Percentiles rank a stretch among this genome's conserved stretches.
These are phyloP conservation scores for Amanita phalloides DNA, from an alignment of 768 basidiomycete species.

Conservation along the genomic window DNA sequence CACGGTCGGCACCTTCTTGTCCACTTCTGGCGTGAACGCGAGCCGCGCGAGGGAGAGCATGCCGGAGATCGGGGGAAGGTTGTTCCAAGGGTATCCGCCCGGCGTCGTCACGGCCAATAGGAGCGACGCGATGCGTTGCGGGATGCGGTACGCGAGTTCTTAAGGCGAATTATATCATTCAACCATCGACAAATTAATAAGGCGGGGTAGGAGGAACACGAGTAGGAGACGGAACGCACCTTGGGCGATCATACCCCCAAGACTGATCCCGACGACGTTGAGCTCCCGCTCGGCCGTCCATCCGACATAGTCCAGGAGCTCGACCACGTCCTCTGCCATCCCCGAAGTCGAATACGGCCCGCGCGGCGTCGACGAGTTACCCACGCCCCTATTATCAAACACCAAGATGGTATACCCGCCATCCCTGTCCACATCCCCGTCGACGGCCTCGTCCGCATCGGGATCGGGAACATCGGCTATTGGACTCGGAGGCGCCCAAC, in stretches of 20 bases:
- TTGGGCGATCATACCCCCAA: constrained; percentile 83
- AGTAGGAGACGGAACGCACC: constrained; percentile 30
- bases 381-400: constrained; percentile 82
- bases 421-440: constrained; percentile 11
- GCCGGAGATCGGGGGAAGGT: constrained; percentile 49
- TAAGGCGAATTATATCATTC: too few species aligned
- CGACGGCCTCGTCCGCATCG: too few species aligned
- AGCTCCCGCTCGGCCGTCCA: constrained; percentile 56
- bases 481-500: background rate
- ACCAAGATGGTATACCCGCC: constrained; percentile 50
- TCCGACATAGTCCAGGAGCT: constrained; percentile 55
- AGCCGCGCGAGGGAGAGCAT: constrained; percentile 22
- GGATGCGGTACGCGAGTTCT: constrained; percentile 64
- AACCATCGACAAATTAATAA: too few species aligned
- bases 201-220: too few species aligned
- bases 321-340: constrained; percentile 70
- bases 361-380: constrained; percentile 56
- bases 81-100: constrained; percentile 44
- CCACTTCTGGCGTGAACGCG: constrained; percentile 32
- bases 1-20: constrained; percentile 36
- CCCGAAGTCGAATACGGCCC: constrained; percentile 75
- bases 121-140: constrained; percentile 57
- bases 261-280: constrained; percentile 63
- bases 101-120: constrained; percentile 62
- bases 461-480: background rate